phyloP scores from a whole-genome alignment of 108 stramenopile genomes.

The Pinguiococcus pyrenoidosus region DNA sequence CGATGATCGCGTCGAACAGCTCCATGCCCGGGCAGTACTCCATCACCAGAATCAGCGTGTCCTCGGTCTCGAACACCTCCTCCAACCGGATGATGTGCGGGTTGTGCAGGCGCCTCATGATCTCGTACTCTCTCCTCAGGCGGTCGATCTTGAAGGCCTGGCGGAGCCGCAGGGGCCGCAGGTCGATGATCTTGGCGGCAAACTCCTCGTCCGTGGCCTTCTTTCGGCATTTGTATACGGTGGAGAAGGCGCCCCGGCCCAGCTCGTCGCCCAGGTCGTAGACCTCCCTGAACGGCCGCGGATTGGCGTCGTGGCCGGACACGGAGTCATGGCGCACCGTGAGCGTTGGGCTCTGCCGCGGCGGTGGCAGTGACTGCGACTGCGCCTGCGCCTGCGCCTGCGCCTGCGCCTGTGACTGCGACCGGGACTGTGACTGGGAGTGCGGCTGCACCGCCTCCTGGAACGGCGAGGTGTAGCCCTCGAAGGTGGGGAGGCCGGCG shows the following conservation, averaged over 20 bases:
- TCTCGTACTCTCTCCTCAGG: constrained; percentile 28
- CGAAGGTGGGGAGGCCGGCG: too few relatives aligned
- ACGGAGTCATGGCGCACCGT: too few relatives aligned
- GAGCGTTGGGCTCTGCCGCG: too few relatives aligned
- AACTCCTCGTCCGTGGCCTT: constrained; percentile 2
- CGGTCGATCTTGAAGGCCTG: constrained; percentile 25
- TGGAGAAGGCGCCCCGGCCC: constrained; percentile 8
- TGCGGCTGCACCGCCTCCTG: too few relatives aligned
- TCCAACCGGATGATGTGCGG: constrained; percentile 29
- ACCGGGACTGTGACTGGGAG: too few relatives aligned
- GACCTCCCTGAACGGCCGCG: too few relatives aligned
- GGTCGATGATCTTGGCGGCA: constrained; percentile 32
- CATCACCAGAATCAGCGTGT: constrained; percentile 22
- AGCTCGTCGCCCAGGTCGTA: constrained; percentile 1
- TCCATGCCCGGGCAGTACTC: constrained; percentile 33
- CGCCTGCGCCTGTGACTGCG: too few relatives aligned
- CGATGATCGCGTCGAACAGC: constrained; percentile 34
- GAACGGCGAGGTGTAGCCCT: too few relatives aligned
- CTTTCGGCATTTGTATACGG: constrained; percentile 18
- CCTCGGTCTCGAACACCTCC: constrained; percentile 10
- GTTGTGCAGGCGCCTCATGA: constrained; percentile 27
- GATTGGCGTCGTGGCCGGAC: too few relatives aligned
- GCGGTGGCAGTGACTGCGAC: too few relatives aligned
- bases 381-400: too few relatives aligned
- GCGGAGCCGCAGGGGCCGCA: constrained; percentile 28